Evolutionary conservation across 768 basidiomycete genomes (phyloP).

Genomic region (Boletus bicolor): DNA sequence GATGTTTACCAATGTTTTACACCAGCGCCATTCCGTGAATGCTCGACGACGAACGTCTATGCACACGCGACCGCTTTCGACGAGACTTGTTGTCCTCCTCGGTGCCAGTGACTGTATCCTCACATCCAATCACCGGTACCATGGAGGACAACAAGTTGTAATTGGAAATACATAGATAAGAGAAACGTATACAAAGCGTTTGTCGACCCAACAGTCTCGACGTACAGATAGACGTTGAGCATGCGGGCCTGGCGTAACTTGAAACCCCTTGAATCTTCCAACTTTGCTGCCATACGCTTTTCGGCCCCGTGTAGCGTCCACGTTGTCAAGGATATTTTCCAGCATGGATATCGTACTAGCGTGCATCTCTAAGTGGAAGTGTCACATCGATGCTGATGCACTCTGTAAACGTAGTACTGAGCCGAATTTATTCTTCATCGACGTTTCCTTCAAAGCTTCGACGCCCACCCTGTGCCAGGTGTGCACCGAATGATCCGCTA

Average conservation of each 20-base stretch:
- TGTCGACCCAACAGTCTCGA: background rate
- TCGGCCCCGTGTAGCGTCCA: conserved; percentile 61
- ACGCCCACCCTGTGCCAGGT: conserved; percentile 53
- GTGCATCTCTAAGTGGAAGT: conserved; percentile 37
- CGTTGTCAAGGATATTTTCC: conserved; percentile 63
- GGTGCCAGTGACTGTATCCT: no score
- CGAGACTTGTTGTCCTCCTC: no score
- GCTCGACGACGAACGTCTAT: no score
- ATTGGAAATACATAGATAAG: no score
- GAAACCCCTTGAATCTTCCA: conserved; percentile 51
- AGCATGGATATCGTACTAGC: conserved; percentile 55
- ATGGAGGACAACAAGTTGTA: no score
- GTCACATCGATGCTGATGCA: background rate
- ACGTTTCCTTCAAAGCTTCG: conserved; percentile 57
- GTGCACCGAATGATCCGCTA: no score
- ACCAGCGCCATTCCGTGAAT: no score
- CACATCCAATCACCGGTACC: no score
- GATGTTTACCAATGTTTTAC: no score
- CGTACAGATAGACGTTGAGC: background rate
- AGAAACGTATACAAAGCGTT: no score
- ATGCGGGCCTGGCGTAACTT: conserved; percentile 51
- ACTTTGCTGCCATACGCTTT: conserved; percentile 74
- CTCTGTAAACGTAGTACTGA: conserved; percentile 54
- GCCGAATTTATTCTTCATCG: conserved; percentile 69
- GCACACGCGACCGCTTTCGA: no score